Conservation (phyloP, 2,329 filamentous ascomycete genomes). For the Diaporthe longicolla region DNA sequence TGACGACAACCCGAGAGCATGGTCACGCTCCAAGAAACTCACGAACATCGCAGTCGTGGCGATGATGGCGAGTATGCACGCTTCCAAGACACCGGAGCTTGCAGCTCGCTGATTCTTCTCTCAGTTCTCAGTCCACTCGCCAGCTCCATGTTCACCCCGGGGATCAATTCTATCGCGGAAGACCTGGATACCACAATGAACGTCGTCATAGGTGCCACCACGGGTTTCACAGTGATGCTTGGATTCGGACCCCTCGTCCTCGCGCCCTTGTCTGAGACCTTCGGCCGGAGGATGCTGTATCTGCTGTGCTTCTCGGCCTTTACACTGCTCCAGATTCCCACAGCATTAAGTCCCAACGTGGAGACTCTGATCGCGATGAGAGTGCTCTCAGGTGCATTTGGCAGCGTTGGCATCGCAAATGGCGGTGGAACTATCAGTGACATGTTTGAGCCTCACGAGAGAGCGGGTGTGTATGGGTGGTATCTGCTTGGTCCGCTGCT, state of each 20-base stretch:
- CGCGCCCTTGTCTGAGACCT: slow-evolving; percentile 38
- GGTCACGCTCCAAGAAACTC: slow-evolving; percentile 37
- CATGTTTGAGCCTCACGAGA: slow-evolving; percentile 39
- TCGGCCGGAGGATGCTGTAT: slow-evolving; percentile 36
- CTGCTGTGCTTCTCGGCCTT: slow-evolving; percentile 37
- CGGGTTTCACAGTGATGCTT: slow-evolving; percentile 34
- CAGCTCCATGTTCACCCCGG: slow-evolving; percentile 42
- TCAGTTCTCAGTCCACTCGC: slow-evolving; percentile 40
- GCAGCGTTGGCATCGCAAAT: slow-evolving; percentile 40
- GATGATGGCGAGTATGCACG: slow-evolving; percentile 35
- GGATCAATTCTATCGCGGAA: slow-evolving; percentile 36
- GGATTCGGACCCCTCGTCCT: slow-evolving; percentile 39
- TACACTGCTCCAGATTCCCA: slow-evolving; percentile 36
- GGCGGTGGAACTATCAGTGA: slow-evolving; percentile 40
- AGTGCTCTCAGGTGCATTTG: slow-evolving; percentile 34
- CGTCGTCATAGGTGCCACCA: slow-evolving; percentile 37
- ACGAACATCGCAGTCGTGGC: slow-evolving; percentile 40
- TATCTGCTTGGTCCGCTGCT: slow-evolving; percentile 39
- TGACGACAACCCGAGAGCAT: slow-evolving; percentile 32
- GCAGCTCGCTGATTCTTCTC: neutral
- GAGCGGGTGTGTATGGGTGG: slow-evolving; percentile 38
- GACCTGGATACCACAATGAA: slow-evolving; percentile 31
- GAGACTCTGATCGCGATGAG: slow-evolving; percentile 38
- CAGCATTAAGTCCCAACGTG: slow-evolving; percentile 36
- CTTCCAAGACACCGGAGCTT: neutral